These are phyloP conservation scores for Rugonectria rugulosa DNA, from an alignment of 2,329 filamentous ascomycete species.

Conservation along the genomic window DNA sequence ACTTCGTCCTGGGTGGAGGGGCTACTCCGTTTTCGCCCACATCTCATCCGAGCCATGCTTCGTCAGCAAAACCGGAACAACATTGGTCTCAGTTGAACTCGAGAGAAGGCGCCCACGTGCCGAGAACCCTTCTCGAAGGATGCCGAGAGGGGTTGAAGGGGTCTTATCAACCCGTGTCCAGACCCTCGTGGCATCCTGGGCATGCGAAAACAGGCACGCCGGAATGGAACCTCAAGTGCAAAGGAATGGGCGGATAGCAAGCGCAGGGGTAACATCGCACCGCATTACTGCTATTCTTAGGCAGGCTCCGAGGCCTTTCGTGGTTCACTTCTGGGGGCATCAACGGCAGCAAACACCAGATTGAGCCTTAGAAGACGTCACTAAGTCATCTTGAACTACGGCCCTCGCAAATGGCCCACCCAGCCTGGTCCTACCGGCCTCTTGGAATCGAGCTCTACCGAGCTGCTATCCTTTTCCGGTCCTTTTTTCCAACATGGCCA, in stretches of 20 bases:
- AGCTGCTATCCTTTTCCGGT: conserved; percentile 26
- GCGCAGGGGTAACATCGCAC: conserved; percentile 12
- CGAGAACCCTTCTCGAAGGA: conserved; percentile 32
- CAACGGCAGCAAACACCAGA: conserved; percentile 13
- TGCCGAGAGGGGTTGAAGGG: conserved; percentile 16
- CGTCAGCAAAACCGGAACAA: conserved; percentile 17
- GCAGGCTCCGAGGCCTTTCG: conserved; percentile 3
- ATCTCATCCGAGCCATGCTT: conserved; percentile 13
- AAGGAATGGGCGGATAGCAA: conserved; percentile 14
- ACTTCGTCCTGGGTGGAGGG: background rate
- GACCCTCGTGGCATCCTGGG: conserved; percentile 23
- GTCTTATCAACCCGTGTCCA: conserved; percentile 15
- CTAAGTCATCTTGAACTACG: conserved; percentile 2
- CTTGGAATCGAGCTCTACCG: conserved; percentile 11
- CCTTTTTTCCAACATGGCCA: conserved; percentile 2
- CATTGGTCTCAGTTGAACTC: conserved; percentile 18
- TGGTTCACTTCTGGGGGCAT: conserved; percentile 14
- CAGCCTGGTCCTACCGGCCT: background rate
- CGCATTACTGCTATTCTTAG: conserved; percentile 18
- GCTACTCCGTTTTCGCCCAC: conserved; percentile 10
- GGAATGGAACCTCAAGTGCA: conserved; percentile 21
- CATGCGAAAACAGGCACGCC: conserved; percentile 21
- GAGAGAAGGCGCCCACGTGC: conserved; percentile 22
- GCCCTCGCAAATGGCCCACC: background rate
- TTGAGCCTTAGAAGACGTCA: conserved; percentile 19